Percentiles rank a stretch among this genome's conserved stretches.
Evolutionary conservation across 1,139 yeast genomes (phyloP).

Genomic region (Pichia sp.): DNA sequence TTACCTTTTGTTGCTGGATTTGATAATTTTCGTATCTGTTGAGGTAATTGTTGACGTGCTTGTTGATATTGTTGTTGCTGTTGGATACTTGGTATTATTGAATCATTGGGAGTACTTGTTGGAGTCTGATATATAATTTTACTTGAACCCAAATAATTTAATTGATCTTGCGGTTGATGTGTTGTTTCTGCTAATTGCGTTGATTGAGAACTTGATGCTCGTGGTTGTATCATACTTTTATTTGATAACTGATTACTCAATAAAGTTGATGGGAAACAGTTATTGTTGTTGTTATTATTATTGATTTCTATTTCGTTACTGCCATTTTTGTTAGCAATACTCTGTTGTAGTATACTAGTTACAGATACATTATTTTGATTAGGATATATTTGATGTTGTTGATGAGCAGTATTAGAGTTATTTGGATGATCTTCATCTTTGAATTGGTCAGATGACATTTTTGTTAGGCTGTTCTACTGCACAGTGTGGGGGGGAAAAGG

Average conservation of each 20-base stretch:
- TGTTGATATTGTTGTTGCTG: constrained; percentile 19
- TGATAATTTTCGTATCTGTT: not conserved
- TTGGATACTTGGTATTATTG: not conserved
- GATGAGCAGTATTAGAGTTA: not conserved
- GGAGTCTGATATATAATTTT: not conserved
- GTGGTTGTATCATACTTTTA: not conserved
- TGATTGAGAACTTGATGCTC: not conserved
- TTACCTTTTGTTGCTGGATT: constrained; percentile 43
- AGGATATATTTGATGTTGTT: not conserved
- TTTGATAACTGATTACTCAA: not conserved
- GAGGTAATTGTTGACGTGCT: not conserved
- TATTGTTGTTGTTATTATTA: not conserved
- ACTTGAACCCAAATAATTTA: not conserved
- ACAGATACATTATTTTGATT: not conserved
- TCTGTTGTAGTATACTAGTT: not conserved
- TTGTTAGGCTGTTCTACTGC: not conserved
- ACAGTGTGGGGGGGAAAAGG: not conserved
- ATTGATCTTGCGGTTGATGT: not conserved
- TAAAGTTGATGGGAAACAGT: not conserved
- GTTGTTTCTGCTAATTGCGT: not conserved
- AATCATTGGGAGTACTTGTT: not conserved
- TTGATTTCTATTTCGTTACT: not conserved
- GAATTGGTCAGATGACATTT: not conserved
- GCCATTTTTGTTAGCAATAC: not conserved
- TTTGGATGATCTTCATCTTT: not conserved